Evolutionary conservation across 805 yeast genomes (phyloP), one percentile per base, ranked within the genome.

Genomic region (Yamadazyma endophytica): DNA sequence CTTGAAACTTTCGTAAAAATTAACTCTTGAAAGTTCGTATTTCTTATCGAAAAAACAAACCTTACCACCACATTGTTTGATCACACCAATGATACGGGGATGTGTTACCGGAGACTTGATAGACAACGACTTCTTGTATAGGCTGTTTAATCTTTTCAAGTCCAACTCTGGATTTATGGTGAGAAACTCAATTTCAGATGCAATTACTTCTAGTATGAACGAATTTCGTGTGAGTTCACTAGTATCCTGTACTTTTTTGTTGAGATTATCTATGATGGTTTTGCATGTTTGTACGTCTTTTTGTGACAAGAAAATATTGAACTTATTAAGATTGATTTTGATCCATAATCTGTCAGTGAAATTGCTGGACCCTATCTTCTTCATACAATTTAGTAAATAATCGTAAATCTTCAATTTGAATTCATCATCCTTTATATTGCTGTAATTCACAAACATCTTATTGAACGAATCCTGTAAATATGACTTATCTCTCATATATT

Each of bases 51-150:
- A 64, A 68, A 83, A 77, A 29, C 73, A 70, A 40, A 84, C 67
- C 32, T 76, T 70, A 2, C 88, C 95, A 0, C 87, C 85, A 42
- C 86, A 79, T 50, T 84, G 90, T 39, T 76, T 70, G 16, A 85
- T 71, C n/a, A 80, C 72, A 1, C 90, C 95, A 53, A 78, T 63
- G 17, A 82, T 77, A 28, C 71, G 64, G 1, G 94, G 88, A 47
- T 86, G 94, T 1, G 88, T 82, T 2, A 82, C 79, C 2, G 85
- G 82, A 0, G 78, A 63, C 6, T 73, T 69, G 13, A 79, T 60
- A 5, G 53, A 39, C 12, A 45, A 33, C 32, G 66, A 58, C 37
- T 73, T 59, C 17, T 62, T 54, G 41, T 81, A 75, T 13, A 79
- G 58, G 29, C 66, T 59, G 32, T 65, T 64, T 25, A 82, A 56